Percentiles rank a stretch among this genome's conserved stretches.
Evolutionary conservation across 371 early-diverging fungal genomes (phyloP).

Genomic region (Mucor racemosus): DNA sequence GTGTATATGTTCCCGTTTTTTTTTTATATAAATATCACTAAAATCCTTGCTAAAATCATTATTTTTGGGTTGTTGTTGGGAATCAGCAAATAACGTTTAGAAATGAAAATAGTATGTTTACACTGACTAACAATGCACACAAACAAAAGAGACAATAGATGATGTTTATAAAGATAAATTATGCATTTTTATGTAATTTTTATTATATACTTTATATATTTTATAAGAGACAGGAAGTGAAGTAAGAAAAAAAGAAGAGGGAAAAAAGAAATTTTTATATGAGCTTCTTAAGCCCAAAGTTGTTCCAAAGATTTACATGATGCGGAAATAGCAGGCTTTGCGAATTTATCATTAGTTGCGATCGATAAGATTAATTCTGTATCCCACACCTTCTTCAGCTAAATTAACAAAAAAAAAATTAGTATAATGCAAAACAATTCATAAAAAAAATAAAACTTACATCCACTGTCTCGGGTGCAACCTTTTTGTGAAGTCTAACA

Average conservation of each 20-base stretch:
- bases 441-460: conserved; percentile 21
- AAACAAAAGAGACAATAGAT: not conserved
- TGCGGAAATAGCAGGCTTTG: conserved; percentile 31
- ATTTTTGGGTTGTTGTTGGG: too few relatives aligned
- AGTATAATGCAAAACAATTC: not conserved
- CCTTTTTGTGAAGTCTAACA: conserved; percentile 36
- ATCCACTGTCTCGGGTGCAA: conserved; percentile 30
- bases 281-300: conserved; percentile 16
- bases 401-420: not conserved
- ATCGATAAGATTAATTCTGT: conserved; percentile 30
- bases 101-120: too few relatives aligned
- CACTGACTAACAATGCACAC: too few relatives aligned
- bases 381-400: conserved; percentile 34
- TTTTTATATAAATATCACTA: too few relatives aligned
- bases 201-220: conserved; percentile 5
- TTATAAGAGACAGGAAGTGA: not conserved
- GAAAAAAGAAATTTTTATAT: conserved; percentile 3
- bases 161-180: not conserved
- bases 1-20: too few relatives aligned
- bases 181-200: conserved; percentile 9
- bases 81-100: too few relatives aligned
- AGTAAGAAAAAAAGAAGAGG: not conserved
- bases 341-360: conserved; percentile 24
- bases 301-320: conserved; percentile 28
- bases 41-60: too few relatives aligned